Conservation (phyloP, 2,329 filamentous ascomycete species). For the Myotisia sp. region DNA sequence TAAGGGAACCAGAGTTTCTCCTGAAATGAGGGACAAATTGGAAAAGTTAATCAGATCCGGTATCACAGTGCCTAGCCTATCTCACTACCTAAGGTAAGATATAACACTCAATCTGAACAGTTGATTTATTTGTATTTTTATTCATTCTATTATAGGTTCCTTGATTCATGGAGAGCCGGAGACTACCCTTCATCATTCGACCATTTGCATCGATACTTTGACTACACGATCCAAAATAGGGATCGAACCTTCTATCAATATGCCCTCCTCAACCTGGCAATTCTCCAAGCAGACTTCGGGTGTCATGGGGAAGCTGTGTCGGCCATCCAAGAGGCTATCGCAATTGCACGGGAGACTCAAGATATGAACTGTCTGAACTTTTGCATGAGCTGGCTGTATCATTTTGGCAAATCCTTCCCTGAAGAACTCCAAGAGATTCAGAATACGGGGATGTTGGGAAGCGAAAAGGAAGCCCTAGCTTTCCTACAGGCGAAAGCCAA, state of each 20-base stretch:
- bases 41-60: constrained; percentile 53
- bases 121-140: background rate
- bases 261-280: constrained; percentile 80
- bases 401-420: constrained; percentile 78
- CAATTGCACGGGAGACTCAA: constrained; percentile 84
- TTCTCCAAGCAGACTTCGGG: constrained; percentile 89
- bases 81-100: constrained; percentile 56
- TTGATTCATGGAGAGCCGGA: constrained; percentile 82
- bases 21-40: constrained; percentile 58
- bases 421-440: constrained; percentile 56
- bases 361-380: constrained; percentile 91
- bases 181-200: constrained; percentile 87
- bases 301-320: constrained; percentile 80
- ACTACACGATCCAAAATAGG: constrained; percentile 79
- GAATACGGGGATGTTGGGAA: constrained; percentile 58
- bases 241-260: constrained; percentile 87
- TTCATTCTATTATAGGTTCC: constrained; percentile 45
- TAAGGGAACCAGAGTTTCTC: constrained; percentile 62
- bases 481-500: constrained; percentile 78
- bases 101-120: background rate
- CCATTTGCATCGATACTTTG: constrained; percentile 84
- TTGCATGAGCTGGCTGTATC: constrained; percentile 87
- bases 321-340: constrained; percentile 87
- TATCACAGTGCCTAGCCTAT: constrained; percentile 54
- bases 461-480: constrained; percentile 63